Evolutionary conservation across 352 stramenopile genomes (phyloP).

Genomic region (Peronospora destructor): DNA sequence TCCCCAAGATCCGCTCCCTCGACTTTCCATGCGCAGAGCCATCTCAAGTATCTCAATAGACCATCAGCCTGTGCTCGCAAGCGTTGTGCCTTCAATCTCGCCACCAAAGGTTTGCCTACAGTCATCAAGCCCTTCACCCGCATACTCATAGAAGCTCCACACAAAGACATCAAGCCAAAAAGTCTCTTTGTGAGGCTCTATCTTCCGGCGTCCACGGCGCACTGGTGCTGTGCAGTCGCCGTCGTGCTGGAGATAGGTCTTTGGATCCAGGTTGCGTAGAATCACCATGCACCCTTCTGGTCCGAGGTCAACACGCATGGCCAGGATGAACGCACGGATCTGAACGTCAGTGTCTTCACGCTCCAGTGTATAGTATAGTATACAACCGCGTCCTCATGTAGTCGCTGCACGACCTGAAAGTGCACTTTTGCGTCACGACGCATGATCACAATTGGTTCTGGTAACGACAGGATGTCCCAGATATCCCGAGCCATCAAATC

Average conservation of each 20-base stretch:
- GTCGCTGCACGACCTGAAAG: slow-evolving; percentile 58
- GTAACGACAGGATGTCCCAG: slow-evolving; percentile 47
- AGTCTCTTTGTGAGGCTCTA: slow-evolving; percentile 42
- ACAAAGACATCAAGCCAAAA: slow-evolving; percentile 70
- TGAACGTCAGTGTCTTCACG: slow-evolving; percentile 39
- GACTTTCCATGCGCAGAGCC: slow-evolving; percentile 47
- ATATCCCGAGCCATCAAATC: slow-evolving; percentile 37
- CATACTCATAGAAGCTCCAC: slow-evolving; percentile 53
- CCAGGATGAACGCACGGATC: slow-evolving; percentile 57
- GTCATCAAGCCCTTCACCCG: slow-evolving; percentile 31
- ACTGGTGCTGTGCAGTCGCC: slow-evolving; percentile 42
- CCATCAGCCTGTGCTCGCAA: slow-evolving; percentile 54
- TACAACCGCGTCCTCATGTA: slow-evolving; percentile 51
- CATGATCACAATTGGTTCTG: slow-evolving; percentile 39
- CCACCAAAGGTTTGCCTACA: slow-evolving; percentile 57
- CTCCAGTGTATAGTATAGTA: slow-evolving; percentile 68
- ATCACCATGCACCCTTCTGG: slow-evolving; percentile 37
- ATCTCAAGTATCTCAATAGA: slow-evolving; percentile 71
- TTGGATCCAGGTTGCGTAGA: slow-evolving; percentile 51
- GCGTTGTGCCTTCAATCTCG: slow-evolving; percentile 46
- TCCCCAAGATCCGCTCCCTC: slow-evolving; percentile 37
- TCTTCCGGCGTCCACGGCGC: slow-evolving; percentile 46
- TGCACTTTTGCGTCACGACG: slow-evolving; percentile 44
- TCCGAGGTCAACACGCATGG: slow-evolving; percentile 43
- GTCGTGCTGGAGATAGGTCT: slow-evolving; percentile 43